phyloP scores from a whole-genome alignment of 2,329 filamentous ascomycete species.

The Hirsutella thompsonii region DNA sequence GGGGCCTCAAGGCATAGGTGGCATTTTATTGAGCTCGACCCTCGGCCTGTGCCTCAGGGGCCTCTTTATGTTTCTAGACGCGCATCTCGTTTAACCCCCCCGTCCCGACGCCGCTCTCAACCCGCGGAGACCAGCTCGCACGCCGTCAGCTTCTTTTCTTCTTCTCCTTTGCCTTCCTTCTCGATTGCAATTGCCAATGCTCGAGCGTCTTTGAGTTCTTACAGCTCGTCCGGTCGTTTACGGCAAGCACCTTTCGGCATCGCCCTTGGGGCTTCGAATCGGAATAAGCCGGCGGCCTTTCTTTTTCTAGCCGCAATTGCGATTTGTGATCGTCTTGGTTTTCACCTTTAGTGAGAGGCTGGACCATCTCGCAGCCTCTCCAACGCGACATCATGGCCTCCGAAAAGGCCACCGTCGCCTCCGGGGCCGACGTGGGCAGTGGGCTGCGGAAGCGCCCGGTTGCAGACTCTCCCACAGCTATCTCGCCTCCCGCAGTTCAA shows the following conservation, averaged over 20 bases:
- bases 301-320: slow-evolving; percentile 2
- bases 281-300: slow-evolving; percentile 6
- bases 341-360: neutral
- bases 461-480: slow-evolving; percentile 20
- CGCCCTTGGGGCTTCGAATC: neutral
- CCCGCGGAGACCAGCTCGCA: neutral
- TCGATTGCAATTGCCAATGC: neutral
- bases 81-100: neutral
- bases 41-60: neutral
- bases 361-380: neutral
- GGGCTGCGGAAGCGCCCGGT: slow-evolving; percentile 42
- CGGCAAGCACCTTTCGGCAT: neutral
- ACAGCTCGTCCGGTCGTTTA: slow-evolving; percentile 23
- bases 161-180: neutral
- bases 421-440: slow-evolving; percentile 46
- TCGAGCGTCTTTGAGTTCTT: slow-evolving; percentile 15
- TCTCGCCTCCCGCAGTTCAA: slow-evolving; percentile 21
- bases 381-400: slow-evolving; percentile 32
- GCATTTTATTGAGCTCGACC: slow-evolving; percentile 4
- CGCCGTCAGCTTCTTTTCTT: neutral
- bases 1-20: slow-evolving; percentile 2
- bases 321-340: slow-evolving; percentile 2
- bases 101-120: neutral
- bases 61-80: slow-evolving; percentile 3
- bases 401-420: slow-evolving; percentile 41